Evolutionary conservation across 202 grass and related monocot genomes (phyloP).

Genomic region (Zoysia matrella): DNA sequence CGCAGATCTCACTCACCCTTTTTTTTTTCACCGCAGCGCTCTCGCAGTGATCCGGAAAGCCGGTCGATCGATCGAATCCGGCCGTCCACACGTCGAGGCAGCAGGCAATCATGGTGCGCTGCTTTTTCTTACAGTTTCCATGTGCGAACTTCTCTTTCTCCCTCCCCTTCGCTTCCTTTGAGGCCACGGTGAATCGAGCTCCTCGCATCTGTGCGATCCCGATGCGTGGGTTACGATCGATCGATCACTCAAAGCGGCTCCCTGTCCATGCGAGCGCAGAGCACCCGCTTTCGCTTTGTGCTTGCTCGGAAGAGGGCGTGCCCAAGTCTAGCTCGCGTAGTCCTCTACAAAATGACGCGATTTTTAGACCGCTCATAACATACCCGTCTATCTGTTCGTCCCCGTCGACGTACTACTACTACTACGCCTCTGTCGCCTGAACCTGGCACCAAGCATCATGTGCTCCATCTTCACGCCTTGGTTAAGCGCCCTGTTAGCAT

Average conservation of each 20-base stretch:
- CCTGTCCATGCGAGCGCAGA: conserved; percentile 9
- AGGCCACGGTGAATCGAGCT: not conserved
- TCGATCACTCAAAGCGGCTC: conserved; percentile 5
- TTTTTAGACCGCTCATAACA: conserved; percentile 21
- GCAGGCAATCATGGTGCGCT: conserved; percentile 20
- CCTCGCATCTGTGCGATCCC: conserved; percentile 35
- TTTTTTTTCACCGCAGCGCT: too few species aligned
- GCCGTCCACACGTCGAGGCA: conserved; percentile 11
- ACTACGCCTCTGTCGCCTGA: not conserved
- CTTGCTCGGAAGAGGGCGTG: conserved; percentile 37
- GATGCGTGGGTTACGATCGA: conserved; percentile 20
- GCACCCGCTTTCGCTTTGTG: conserved; percentile 17
- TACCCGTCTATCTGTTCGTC: not conserved
- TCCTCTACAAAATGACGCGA: not conserved
- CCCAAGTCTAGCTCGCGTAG: not conserved
- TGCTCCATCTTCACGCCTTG: not conserved
- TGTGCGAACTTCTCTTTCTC: not conserved
- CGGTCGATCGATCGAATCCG: conserved; percentile 23
- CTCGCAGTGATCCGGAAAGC: not conserved
- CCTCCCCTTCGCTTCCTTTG: not conserved
- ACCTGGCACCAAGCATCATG: conserved; percentile 10
- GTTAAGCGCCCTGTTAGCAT: not conserved
- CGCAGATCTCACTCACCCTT: too few species aligned
- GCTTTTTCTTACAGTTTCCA: conserved; percentile 16
- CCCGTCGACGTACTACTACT: not conserved